Percentiles rank a stretch among this genome's conserved stretches.
Conservation (phyloP, 1,284 basidiomycete genomes). For the Neolentinus lepideus region DNA sequence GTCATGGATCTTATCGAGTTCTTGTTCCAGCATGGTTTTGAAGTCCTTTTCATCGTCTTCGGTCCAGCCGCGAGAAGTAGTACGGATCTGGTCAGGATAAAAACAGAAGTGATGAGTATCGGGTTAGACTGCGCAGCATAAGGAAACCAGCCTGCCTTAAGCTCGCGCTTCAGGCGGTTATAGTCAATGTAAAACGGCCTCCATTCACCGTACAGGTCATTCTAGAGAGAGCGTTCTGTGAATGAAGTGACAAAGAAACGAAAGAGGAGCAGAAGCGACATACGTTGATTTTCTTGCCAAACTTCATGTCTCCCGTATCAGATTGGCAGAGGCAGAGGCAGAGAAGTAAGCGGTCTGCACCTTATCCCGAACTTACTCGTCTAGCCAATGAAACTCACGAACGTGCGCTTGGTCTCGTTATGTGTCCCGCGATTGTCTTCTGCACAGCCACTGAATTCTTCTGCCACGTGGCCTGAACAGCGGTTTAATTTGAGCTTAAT, state of each 20-base stretch:
- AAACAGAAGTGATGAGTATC: neutral
- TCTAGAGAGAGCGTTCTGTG: conserved; percentile 33
- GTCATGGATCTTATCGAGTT: conserved; percentile 93
- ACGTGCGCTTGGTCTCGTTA: neutral
- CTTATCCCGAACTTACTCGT: neutral
- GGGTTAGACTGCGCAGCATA: neutral
- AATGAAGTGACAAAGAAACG: neutral
- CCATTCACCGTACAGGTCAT: conserved; percentile 86
- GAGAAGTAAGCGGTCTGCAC: neutral
- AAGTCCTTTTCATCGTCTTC: conserved; percentile 80
- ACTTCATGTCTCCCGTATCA: conserved; percentile 59
- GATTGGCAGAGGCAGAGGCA: neutral
- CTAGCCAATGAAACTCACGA: neutral
- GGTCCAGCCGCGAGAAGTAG: conserved; percentile 59
- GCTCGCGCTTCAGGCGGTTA: conserved; percentile 80
- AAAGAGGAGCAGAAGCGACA: conserved; percentile 26
- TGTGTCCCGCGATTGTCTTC: neutral
- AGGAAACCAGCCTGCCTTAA: conserved; percentile 52
- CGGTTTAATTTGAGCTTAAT: neutral
- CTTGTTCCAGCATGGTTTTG: conserved; percentile 70
- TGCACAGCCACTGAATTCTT: neutral
- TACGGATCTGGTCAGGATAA: conserved; percentile 39
- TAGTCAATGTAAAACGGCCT: conserved; percentile 88
- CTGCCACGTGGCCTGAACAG: neutral
- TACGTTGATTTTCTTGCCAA: conserved; percentile 83